phyloP scores from a whole-genome alignment of 495 filamentous ascomycete genomes.

The Penicillium cosmopolitanum region DNA sequence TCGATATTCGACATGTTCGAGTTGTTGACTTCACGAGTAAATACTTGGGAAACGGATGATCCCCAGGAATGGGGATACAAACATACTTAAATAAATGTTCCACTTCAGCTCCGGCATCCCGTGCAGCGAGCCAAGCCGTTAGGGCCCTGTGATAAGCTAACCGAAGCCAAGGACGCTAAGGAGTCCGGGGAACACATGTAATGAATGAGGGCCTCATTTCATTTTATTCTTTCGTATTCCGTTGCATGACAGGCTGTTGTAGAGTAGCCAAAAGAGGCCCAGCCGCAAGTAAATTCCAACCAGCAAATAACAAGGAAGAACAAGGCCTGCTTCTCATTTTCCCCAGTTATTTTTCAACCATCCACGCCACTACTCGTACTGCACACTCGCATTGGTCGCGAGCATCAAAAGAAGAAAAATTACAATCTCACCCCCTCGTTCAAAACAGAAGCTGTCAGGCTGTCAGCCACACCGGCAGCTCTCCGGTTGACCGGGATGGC shows the following conservation, averaged over 20 bases:
- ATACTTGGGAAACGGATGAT: neutral
- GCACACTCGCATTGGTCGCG: neutral
- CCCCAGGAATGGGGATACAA: neutral
- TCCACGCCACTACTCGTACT: neutral
- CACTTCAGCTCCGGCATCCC: neutral
- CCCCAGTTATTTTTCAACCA: too few relatives aligned
- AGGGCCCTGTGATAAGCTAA: conserved; percentile 9
- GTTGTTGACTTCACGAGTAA: neutral
- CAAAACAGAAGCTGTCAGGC: neutral
- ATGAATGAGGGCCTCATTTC: neutral
- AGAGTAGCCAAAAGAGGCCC: neutral
- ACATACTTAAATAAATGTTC: neutral
- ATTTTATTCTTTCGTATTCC: too few relatives aligned
- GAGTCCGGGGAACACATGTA: conserved; percentile 13
- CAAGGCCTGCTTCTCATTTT: too few relatives aligned
- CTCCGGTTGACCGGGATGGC: conserved; percentile 14
- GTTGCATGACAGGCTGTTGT: too few relatives aligned
- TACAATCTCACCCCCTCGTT: neutral
- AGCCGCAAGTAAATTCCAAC: neutral
- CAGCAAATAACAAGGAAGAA: too few relatives aligned
- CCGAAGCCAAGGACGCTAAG: conserved; percentile 6
- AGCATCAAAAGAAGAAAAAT: neutral
- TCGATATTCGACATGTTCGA: conserved; percentile 19
- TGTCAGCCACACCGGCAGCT: conserved; percentile 21
- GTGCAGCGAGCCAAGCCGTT: neutral